Evolutionary conservation across 495 filamentous ascomycete genomes (phyloP).

Genomic region (Thozetella sp.): DNA sequence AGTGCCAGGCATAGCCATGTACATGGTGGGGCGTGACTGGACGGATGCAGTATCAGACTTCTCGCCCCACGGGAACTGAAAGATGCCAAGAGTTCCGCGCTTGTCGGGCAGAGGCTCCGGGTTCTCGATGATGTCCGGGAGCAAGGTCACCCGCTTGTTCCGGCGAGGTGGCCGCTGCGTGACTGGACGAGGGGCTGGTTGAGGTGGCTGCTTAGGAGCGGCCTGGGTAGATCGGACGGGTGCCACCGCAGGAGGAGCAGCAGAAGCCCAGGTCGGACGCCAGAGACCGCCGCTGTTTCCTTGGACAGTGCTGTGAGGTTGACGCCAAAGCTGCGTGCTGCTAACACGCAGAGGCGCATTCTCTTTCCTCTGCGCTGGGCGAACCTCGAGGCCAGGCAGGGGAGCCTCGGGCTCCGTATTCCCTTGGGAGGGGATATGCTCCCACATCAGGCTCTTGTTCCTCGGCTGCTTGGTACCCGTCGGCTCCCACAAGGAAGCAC

Average conservation of each 20-base stretch:
- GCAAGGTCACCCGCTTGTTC: slow-evolving; percentile 49
- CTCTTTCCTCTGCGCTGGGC: slow-evolving; percentile 30
- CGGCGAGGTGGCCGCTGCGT: slow-evolving; percentile 49
- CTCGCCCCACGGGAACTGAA: slow-evolving; percentile 61
- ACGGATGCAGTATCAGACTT: slow-evolving; percentile 50
- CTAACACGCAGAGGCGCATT: slow-evolving; percentile 28
- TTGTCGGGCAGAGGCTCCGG: slow-evolving; percentile 53
- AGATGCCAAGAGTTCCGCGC: slow-evolving; percentile 53
- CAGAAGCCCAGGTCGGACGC: slow-evolving; percentile 27
- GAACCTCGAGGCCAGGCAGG: slow-evolving; percentile 27
- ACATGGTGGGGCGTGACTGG: slow-evolving; percentile 28
- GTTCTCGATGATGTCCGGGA: slow-evolving; percentile 59
- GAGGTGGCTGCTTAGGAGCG: slow-evolving; percentile 14
- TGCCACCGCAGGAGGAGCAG: slow-evolving; percentile 38
- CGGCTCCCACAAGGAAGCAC: slow-evolving; percentile 22
- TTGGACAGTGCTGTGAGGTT: slow-evolving; percentile 23
- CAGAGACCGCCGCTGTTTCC: slow-evolving; percentile 32
- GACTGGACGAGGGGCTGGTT: slow-evolving; percentile 32
- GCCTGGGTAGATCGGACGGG: slow-evolving; percentile 25
- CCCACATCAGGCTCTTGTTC: slow-evolving; percentile 12
- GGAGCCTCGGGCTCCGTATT: slow-evolving; percentile 10
- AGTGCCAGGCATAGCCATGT: slow-evolving; percentile 48
- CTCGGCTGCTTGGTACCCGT: neutral
- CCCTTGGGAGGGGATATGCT: slow-evolving; percentile 8
- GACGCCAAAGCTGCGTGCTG: slow-evolving; percentile 40